A percentile compares a stretch with the other conserved stretches of the same genome.
These are phyloP conservation scores for Porphyra umbilicalis DNA, from an alignment of 31 red algal genomes.

Conservation along the genomic window DNA sequence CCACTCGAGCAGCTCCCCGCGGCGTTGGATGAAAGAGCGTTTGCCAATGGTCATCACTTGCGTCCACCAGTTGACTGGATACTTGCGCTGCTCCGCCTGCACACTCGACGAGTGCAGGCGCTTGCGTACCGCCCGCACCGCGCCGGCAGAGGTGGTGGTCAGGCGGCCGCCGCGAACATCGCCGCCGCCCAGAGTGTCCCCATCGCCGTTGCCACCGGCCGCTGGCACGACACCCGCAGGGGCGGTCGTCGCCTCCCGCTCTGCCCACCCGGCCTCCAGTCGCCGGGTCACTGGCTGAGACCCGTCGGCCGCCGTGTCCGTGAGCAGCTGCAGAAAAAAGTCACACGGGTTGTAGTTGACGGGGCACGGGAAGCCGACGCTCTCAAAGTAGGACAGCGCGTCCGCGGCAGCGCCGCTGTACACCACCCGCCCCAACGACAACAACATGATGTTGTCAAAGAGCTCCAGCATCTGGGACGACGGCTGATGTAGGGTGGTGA, in stretches of 20 bases:
- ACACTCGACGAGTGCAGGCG: neutral
- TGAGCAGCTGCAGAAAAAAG: constrained; percentile 66
- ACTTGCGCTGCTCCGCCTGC: constrained; percentile 35
- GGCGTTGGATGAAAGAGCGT: constrained; percentile 35
- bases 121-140: constrained; percentile 2
- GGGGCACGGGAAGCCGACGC: constrained; percentile 55
- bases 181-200: no score
- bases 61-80: constrained; percentile 37
- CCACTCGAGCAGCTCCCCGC: constrained; percentile 42
- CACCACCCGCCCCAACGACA: constrained; percentile 45
- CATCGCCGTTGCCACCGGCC: neutral
- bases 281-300: neutral
- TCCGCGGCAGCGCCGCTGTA: constrained; percentile 72
- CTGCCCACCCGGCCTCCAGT: neutral
- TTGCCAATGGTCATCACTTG: constrained; percentile 34
- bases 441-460: constrained; percentile 80
- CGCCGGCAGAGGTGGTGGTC: constrained; percentile 2
- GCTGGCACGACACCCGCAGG: neutral
- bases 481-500: constrained; percentile 92
- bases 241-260: neutral
- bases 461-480: constrained; percentile 63
- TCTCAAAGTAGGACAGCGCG: constrained; percentile 41
- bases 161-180: no score
- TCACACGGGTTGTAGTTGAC: constrained; percentile 76
- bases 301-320: constrained; percentile 9